Conservation (phyloP, 768 basidiomycete species). For the Tricholoma saponaceum region DNA sequence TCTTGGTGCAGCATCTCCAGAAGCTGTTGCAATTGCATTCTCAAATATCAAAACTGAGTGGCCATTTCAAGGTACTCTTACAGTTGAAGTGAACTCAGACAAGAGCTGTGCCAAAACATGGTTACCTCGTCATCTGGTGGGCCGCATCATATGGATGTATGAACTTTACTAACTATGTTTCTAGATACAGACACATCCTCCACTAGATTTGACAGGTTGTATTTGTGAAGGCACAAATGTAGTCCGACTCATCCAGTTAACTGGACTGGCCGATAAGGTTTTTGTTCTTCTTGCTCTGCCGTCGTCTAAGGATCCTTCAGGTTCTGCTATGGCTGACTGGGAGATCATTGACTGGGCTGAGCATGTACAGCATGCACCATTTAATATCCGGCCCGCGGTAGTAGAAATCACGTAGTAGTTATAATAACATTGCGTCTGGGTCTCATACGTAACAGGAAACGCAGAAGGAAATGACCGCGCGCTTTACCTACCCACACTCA, state of each 20-base stretch:
- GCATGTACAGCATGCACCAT: background rate
- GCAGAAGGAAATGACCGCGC: no score
- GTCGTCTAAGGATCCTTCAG: background rate
- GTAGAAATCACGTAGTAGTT: background rate
- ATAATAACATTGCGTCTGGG: no score
- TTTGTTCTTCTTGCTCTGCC: conserved; percentile 41
- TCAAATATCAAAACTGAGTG: conserved; percentile 29
- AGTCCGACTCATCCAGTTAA: conserved; percentile 48
- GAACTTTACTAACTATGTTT: background rate
- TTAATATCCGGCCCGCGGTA: background rate
- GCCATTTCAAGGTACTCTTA: conserved; percentile 42
- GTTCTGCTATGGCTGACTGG: background rate
- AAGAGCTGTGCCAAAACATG: conserved; percentile 30
- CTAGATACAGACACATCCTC: conserved; percentile 24
- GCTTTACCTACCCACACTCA: no score
- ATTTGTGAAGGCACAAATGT: conserved; percentile 42
- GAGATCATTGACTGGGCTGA: background rate
- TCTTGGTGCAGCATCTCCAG: conserved; percentile 14
- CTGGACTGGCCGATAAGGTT: conserved; percentile 32
- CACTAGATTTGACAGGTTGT: conserved; percentile 36
- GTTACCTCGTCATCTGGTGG: conserved; percentile 41
- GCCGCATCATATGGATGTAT: conserved; percentile 10
- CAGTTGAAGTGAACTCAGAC: conserved; percentile 42
- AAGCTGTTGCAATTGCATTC: conserved; percentile 21
- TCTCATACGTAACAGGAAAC: no score